Base-by-base conservation (phyloP, 352 stramenopile species). In the Globisporangium canariense region DNA sequence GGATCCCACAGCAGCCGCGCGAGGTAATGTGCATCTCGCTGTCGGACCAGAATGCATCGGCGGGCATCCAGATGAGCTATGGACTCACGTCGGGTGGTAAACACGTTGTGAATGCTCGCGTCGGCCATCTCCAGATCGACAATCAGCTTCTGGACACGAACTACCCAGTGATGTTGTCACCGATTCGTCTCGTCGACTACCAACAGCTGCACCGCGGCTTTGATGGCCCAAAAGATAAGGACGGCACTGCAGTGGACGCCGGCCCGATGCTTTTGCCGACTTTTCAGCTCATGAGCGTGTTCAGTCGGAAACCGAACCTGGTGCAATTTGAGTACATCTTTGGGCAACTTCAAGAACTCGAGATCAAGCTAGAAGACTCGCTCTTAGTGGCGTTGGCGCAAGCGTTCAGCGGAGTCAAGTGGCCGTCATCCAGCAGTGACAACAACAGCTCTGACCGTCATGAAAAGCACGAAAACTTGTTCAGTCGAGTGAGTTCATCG, bases 321-420 rank as follows among this genome's bases (percentile, higher is more conserved):
- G 70, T 93, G 20, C 80, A 92, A 53, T 91, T 94, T 41, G 84
- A 94, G 56, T 94, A 94, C 70, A 92, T 94, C 47, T 94, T 94
- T 64, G 84, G 79, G 4, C 86, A 94, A 55, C 73, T 94, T 20
- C 86, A 94, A 65, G 86, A 94, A 56, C 67, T 94, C n/a, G 84
- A 93, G 64, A 89, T 94, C 46, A 94, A 94, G 40, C 47, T 94
- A 1, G 86, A 94, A 69, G 86, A 94, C 53, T 85, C 85, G 25
- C 75, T 86, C 14, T 71, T 94, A 18, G 81, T 94, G 30, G 84
- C 83, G 20, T 74, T 91, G 10, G 83, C 84, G 14, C 76, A 92
- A 64, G 86, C 88, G 7, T 88, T 94, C 58, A 89, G 73, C 20
- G 84, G 82, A 3, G 79, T 93, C 55, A 68, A 89, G 53, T 93